These are phyloP conservation scores for Kodamaea sp. DNA, from an alignment of 1,139 yeast genomes.

Conservation along the genomic window DNA sequence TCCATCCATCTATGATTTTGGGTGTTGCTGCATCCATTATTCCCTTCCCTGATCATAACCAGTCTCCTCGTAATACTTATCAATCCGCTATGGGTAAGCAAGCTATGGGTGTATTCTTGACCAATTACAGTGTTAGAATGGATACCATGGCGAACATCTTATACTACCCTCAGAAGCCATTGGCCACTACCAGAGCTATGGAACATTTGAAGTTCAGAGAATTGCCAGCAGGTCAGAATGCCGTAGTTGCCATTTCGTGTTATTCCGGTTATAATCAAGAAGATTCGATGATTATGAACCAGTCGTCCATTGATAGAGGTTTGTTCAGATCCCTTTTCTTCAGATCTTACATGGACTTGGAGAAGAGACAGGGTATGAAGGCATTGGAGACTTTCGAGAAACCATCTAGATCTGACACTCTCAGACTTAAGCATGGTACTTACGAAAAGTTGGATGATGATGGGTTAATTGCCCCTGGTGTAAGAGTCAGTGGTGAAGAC, in stretches of 20 bases:
- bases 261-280: slow-evolving; percentile 99
- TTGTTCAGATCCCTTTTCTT: slow-evolving; percentile 92
- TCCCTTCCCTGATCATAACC: slow-evolving; percentile 99
- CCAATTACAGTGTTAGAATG: slow-evolving; percentile 96
- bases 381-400: slow-evolving; percentile 95
- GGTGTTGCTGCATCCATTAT: slow-evolving; percentile 98
- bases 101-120: slow-evolving; percentile 99
- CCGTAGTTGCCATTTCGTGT: slow-evolving; percentile 96
- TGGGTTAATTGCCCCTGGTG: slow-evolving; percentile 97
- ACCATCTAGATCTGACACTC: slow-evolving; percentile 91
- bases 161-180: slow-evolving; percentile 98
- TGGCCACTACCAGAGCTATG: slow-evolving; percentile 99
- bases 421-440: slow-evolving; percentile 95
- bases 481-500: slow-evolving; percentile 97
- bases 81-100: slow-evolving; percentile 99
- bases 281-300: slow-evolving; percentile 99
- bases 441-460: slow-evolving; percentile 97
- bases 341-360: slow-evolving; percentile 98
- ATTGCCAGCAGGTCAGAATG: slow-evolving; percentile 98
- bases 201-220: slow-evolving; percentile 96
- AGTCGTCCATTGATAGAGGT: slow-evolving; percentile 95
- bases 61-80: slow-evolving; percentile 97
- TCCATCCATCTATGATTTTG: slow-evolving; percentile 97
- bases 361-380: slow-evolving; percentile 97
- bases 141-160: slow-evolving; percentile 98